Percentiles rank a stretch among this genome's conserved stretches.
Conservation (phyloP, 352 stramenopile species). For the Globisporangium spinosum region DNA sequence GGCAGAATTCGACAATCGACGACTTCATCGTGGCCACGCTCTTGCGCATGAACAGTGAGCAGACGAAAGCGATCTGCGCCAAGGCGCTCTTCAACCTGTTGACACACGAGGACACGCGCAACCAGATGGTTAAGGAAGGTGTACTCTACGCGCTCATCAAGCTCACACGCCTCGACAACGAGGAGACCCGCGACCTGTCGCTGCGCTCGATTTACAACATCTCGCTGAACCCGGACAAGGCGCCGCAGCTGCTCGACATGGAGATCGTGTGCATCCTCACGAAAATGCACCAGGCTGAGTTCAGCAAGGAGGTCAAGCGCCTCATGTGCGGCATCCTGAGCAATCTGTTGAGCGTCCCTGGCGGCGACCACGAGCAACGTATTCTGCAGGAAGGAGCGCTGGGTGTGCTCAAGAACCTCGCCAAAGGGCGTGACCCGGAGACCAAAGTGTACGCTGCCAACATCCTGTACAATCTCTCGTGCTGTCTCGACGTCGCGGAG, state of each 20-base stretch:
- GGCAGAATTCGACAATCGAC: constrained; percentile 63
- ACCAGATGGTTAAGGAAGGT: constrained; percentile 70
- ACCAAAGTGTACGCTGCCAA: constrained; percentile 85
- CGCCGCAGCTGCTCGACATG: constrained; percentile 63
- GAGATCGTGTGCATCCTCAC: constrained; percentile 72
- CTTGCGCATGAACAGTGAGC: constrained; percentile 74
- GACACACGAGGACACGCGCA: constrained; percentile 67
- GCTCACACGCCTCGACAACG: constrained; percentile 70
- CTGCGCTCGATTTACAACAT: constrained; percentile 80
- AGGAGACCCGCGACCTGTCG: constrained; percentile 68
- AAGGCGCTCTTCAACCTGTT: constrained; percentile 86
- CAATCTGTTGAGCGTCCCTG: constrained; percentile 48
- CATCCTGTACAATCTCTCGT: constrained; percentile 80
- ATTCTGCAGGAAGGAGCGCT: constrained; percentile 64
- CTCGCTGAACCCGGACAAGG: constrained; percentile 46
- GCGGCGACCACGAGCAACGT: constrained; percentile 30
- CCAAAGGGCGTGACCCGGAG: constrained; percentile 70
- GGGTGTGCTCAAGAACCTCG: constrained; percentile 60
- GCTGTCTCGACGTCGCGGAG: constrained; percentile 37
- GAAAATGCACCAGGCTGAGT: constrained; percentile 75
- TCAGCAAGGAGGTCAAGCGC: constrained; percentile 75
- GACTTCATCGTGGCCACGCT: constrained; percentile 88
- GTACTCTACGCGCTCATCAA: constrained; percentile 86
- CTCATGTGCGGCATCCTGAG: constrained; percentile 73
- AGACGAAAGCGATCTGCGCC: constrained; percentile 82